Evolutionary conservation across 2,329 filamentous ascomycete species (phyloP).

Genomic region (Emergomyces africanus): DNA sequence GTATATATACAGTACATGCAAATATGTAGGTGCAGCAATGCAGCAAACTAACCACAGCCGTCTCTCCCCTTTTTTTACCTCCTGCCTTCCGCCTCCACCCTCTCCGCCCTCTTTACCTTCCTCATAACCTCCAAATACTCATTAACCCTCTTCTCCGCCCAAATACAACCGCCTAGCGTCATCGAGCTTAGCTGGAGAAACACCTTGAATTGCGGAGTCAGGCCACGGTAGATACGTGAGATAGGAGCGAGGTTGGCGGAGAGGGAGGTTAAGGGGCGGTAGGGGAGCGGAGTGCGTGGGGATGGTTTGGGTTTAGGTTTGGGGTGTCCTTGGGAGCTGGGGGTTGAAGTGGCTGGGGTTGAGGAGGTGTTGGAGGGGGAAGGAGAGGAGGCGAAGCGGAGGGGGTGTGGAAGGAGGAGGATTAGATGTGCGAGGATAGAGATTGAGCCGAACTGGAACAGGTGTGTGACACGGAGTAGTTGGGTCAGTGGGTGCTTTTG

Average conservation of each 20-base stretch:
- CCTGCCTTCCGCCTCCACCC: conserved; percentile 19
- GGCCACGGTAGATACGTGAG: conserved; percentile 32
- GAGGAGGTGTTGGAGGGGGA: conserved; percentile 13
- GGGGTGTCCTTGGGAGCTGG: conserved; percentile 9
- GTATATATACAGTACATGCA: background rate
- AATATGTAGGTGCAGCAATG: background rate
- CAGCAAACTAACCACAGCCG: background rate
- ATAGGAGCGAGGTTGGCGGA: conserved; percentile 34
- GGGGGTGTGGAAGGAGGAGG: conserved; percentile 30
- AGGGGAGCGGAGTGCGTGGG: conserved; percentile 21
- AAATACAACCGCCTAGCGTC: conserved; percentile 37
- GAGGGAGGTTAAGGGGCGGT: conserved; percentile 35
- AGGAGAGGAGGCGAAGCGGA: conserved; percentile 25
- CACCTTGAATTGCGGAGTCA: conserved; percentile 39
- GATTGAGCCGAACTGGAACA: conserved; percentile 31
- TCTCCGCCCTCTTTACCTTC: conserved; percentile 29
- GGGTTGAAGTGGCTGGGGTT: conserved; percentile 18
- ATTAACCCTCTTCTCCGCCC: conserved; percentile 34
- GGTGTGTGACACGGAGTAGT: background rate
- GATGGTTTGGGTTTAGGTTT: conserved; percentile 18
- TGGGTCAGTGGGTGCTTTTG: background rate
- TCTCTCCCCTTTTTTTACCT: background rate
- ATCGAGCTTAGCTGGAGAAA: conserved; percentile 36
- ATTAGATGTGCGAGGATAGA: conserved; percentile 36
- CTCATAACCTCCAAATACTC: conserved; percentile 34